Evolutionary conservation across 805 yeast species (phyloP).

Genomic region (Metschnikowia amazonensis): DNA sequence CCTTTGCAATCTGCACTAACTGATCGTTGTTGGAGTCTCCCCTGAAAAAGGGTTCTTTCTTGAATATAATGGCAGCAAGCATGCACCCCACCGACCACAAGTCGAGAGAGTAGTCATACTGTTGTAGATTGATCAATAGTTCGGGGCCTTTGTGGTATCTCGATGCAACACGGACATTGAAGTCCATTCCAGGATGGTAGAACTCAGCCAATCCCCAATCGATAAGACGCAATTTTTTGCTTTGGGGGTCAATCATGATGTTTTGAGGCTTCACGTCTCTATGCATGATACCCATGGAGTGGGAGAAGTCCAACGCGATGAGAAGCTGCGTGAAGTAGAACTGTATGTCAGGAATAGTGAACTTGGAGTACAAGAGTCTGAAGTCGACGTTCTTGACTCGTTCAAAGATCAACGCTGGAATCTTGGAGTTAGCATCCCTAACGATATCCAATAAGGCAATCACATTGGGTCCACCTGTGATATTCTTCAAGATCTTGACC

Average conservation of each 20-base stretch:
- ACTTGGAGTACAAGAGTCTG: constrained; percentile 73
- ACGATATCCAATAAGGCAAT: constrained; percentile 76
- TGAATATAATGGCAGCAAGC: constrained; percentile 85
- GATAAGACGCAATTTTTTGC: constrained; percentile 67
- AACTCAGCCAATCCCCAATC: constrained; percentile 98
- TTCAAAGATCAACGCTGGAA: constrained; percentile 86
- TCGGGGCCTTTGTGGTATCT: constrained; percentile 94
- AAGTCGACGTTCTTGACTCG: constrained; percentile 80
- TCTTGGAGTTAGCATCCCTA: constrained; percentile 71
- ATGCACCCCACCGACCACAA: constrained; percentile 94
- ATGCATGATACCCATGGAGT: constrained; percentile 94
- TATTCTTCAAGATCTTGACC: constrained; percentile 78
- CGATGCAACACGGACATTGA: constrained; percentile 91
- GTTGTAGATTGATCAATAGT: constrained; percentile 75
- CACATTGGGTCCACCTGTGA: constrained; percentile 81
- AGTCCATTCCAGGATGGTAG: constrained; percentile 84
- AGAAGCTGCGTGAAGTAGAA: constrained; percentile 78
- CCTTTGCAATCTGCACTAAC: constrained; percentile 81
- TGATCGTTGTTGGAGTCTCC: constrained; percentile 91
- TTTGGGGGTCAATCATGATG: constrained; percentile 86
- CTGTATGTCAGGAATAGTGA: constrained; percentile 71
- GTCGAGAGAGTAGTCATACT: constrained; percentile 88
- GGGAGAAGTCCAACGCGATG: constrained; percentile 83
- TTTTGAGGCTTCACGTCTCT: constrained; percentile 95
- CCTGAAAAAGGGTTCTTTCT: constrained; percentile 88